phyloP scores from a whole-genome alignment of 2,329 filamentous ascomycete species.

The Aspergillus sp. region DNA sequence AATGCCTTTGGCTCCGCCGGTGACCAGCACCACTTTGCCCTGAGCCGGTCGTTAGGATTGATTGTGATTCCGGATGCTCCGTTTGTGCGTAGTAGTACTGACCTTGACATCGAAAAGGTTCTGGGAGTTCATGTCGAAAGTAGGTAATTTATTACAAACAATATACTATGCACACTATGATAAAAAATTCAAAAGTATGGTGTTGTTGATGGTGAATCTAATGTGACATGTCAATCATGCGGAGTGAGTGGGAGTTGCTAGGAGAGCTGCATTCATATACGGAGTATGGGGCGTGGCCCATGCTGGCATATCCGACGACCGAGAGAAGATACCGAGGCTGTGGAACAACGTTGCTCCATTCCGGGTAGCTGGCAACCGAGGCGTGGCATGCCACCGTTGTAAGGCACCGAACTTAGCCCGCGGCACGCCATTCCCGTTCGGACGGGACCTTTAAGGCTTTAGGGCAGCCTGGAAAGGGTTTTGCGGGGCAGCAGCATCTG shows the following conservation, averaged over 20 bases:
- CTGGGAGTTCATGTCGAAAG: slow-evolving; percentile 52
- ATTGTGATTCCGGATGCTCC: neutral
- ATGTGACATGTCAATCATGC: neutral
- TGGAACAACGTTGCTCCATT: neutral
- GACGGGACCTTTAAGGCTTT: slow-evolving; percentile 10
- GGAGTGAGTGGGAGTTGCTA: no score
- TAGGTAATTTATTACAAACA: neutral
- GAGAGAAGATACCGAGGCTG: slow-evolving; percentile 11
- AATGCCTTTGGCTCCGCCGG: slow-evolving; percentile 52
- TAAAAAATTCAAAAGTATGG: neutral
- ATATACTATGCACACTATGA: neutral
- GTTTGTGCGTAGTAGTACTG: slow-evolving; percentile 11
- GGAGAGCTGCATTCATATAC: neutral
- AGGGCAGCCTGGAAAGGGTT: slow-evolving; percentile 31
- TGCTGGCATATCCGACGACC: slow-evolving; percentile 1
- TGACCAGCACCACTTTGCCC: slow-evolving; percentile 51
- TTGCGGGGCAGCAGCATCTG: slow-evolving; percentile 24
- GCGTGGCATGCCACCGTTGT: neutral
- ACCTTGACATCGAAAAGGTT: slow-evolving; percentile 62
- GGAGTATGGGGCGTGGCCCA: neutral
- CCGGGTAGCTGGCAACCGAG: neutral
- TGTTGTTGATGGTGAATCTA: neutral
- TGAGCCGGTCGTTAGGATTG: slow-evolving; percentile 39
- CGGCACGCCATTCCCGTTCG: slow-evolving; percentile 19
- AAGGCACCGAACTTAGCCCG: neutral